These are phyloP conservation scores for Leishmania arabica DNA, from an alignment of 208 protist genomes.

Conservation along the genomic window DNA sequence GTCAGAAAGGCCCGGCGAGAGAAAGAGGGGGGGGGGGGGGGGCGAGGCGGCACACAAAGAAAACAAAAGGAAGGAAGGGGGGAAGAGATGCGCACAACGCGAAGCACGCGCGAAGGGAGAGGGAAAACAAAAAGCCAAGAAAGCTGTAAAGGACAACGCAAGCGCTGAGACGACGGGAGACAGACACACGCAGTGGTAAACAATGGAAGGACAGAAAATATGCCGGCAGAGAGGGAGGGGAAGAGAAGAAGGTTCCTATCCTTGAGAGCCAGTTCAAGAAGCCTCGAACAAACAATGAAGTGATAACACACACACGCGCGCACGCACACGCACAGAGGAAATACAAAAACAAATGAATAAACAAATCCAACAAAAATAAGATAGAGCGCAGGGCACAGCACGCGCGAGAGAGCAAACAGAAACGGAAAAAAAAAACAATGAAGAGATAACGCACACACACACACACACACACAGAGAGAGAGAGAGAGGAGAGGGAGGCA, in stretches of 20 bases:
- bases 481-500: too few relatives aligned
- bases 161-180: neutral
- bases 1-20: neutral
- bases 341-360: too few relatives aligned
- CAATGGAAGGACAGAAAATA: neutral
- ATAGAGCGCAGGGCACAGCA: too few relatives aligned
- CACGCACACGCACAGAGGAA: too few relatives aligned
- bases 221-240: neutral
- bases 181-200: neutral
- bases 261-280: neutral
- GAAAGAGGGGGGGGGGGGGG: neutral
- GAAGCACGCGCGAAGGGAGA: neutral
- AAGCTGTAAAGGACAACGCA: neutral
- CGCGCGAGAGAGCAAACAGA: too few relatives aligned
- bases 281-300: too few relatives aligned
- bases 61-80: neutral
- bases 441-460: neutral
- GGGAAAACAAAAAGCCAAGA: neutral
- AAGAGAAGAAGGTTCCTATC: neutral
- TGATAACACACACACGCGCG: too few relatives aligned
- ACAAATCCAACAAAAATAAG: too few relatives aligned
- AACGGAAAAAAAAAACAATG: too few relatives aligned
- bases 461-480: neutral
- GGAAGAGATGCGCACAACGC: neutral
- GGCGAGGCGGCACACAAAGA: neutral